A percentile compares a stretch with the other conserved stretches of the same genome.
phyloP scores from a whole-genome alignment of 1,284 basidiomycete genomes.

The Agroathelia rolfsii region DNA sequence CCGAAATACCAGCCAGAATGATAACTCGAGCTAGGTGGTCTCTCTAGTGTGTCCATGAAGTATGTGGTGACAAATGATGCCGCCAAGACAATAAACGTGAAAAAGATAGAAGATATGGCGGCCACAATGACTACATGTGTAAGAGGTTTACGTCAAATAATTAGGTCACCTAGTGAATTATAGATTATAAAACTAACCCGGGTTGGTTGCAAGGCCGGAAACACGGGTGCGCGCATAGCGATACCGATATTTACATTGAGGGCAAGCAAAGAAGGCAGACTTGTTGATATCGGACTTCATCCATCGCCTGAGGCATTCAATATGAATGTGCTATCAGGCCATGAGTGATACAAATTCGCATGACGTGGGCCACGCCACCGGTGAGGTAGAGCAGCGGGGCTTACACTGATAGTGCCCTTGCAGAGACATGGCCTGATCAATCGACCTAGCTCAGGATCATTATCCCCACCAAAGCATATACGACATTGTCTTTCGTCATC shows the following conservation, averaged over 20 bases:
- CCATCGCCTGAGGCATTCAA: constrained; percentile 68
- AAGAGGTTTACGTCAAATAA: constrained; percentile 4
- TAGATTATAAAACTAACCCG: constrained; percentile 31
- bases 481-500: constrained; percentile 53
- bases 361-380: constrained; percentile 2
- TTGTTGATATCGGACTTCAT: constrained; percentile 45
- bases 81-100: constrained; percentile 55
- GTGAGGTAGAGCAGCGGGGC: constrained; percentile 18
- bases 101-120: constrained; percentile 51
- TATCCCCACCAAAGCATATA: constrained; percentile 61
- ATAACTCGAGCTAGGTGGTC: constrained; percentile 20
- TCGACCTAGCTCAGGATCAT: constrained; percentile 50
- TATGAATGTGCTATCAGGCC: constrained; percentile 53
- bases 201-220: constrained; percentile 64
- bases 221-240: constrained; percentile 59
- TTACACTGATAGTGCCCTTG: constrained; percentile 69
- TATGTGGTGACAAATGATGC: constrained; percentile 66
- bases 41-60: constrained; percentile 47
- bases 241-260: constrained; percentile 68
- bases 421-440: constrained; percentile 72
- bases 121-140: constrained; percentile 47
- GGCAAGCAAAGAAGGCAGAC: constrained; percentile 63
- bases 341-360: constrained; percentile 13
- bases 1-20: constrained; percentile 27
- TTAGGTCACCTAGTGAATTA: background rate